A percentile compares a stretch with the other conserved stretches of the same genome.
These are phyloP conservation scores for Trichosporon inkin DNA, from an alignment of 1,284 basidiomycete species.

Conservation along the genomic window DNA sequence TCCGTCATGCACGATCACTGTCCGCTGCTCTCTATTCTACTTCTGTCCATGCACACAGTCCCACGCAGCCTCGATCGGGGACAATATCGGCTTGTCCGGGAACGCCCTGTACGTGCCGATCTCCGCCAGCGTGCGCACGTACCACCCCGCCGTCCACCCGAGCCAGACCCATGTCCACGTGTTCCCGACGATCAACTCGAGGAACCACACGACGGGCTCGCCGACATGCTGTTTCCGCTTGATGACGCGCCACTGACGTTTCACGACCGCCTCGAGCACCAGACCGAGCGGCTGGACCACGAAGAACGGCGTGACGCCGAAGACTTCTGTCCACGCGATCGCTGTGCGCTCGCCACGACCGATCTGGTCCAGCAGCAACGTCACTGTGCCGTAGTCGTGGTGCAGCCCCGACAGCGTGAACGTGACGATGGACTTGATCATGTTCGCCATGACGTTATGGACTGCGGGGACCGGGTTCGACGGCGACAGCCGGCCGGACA, in stretches of 20 bases:
- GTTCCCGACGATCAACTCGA: constrained; percentile 37
- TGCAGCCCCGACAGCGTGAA: constrained; percentile 39
- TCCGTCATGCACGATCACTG: not conserved
- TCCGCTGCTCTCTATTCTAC: not conserved
- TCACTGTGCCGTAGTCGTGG: constrained; percentile 37
- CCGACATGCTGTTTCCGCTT: not conserved
- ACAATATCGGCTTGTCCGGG: constrained; percentile 1
- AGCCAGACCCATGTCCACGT: constrained; percentile 44
- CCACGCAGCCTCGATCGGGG: constrained; percentile 10
- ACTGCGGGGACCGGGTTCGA: constrained; percentile 4
- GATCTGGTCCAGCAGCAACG: constrained; percentile 25
- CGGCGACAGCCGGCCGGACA: not conserved
- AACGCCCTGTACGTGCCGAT: constrained; percentile 28
- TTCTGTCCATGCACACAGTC: not conserved
- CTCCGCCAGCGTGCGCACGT: constrained; percentile 34
- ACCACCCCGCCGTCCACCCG: constrained; percentile 40
- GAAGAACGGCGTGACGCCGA: constrained; percentile 41
- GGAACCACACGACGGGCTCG: constrained; percentile 22
- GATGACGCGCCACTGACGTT: constrained; percentile 26
- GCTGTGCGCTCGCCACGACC: constrained; percentile 12
- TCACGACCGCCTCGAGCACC: constrained; percentile 34
- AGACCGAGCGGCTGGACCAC: constrained; percentile 39
- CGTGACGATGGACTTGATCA: constrained; percentile 41
- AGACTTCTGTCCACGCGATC: constrained; percentile 13
- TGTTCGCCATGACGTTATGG: constrained; percentile 25